Evolutionary conservation across 2,329 filamentous ascomycete species (phyloP), one percentile per base, ranked within the genome.

Genomic region (Aspergillus quadrilineatus): DNA sequence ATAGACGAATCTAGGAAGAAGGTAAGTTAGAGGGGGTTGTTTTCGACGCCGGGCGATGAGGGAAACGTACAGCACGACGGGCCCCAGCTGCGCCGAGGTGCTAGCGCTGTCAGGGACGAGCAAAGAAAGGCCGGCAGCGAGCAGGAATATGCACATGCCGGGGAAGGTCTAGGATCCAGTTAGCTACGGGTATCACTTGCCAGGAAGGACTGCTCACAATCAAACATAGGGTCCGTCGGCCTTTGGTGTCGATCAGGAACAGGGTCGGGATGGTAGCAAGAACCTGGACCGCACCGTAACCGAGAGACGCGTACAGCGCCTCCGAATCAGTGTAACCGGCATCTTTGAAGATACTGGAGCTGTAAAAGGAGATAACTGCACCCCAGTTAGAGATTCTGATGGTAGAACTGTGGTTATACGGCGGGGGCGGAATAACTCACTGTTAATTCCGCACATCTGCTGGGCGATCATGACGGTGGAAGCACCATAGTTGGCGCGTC

Each of bases 381-480:
- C 6, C n/a, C 34, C 28, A 17, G 26, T 6, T 8, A 4, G 22
- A 22, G 22, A 22, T 22, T 22, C 22, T 22, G 22, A 22, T 4
- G 9, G 53, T 59, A 41, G 62, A 15, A 12, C 1, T 10, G 22
- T 22, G 87, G 87, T 71, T 85, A 26, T 17, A 22, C 6, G 12
- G 2, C 6, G 22, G 32, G 1, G 7, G 4, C 14, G 2, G 6
- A 17, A 17, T 6, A n/a, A 60, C 64, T 47, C 58, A 66, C 64
- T 67, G 54, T 69, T 69, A 45, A 69, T 79, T 73, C 81, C 82
- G 64, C 85, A 88, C 81, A 88, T 85, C 68, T 52, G 50, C 69
- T 89, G 86, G 0, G 85, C 85, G 66, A 89, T 84, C 90, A 95
- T 95, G 63, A 92, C 89, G 1, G 85, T 85, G 57, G 85, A 89